Base-by-base conservation (phyloP, 768 basidiomycete species). In the Lentinula sp. region DNA sequence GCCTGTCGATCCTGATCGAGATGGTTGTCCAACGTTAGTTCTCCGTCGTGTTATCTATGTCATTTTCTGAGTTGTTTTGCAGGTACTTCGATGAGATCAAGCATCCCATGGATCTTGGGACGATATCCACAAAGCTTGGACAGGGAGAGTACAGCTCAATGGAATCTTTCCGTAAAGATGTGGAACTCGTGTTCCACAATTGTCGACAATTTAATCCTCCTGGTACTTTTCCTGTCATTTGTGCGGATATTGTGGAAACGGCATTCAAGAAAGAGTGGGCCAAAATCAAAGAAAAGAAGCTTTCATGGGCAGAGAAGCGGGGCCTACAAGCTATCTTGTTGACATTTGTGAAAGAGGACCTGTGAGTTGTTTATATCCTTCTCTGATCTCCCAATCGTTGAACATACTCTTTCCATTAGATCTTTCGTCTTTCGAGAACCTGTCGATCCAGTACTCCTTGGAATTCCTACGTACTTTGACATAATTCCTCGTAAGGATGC, bases 61-160 rank as follows among this genome's bases (percentile, higher is more conserved):
- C 61, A 54, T 65, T 35, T 9, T 32, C 64, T 63, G 16, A 67
- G 53, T 12, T 58, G 33, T 42, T 57, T 41, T 36, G 16, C 66
- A 97, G 94, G 18, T 98, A 98, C 72, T 85, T 91, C 63, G 86
- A 95, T 4, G 96, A 98, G 73, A 96, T 98, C 69, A 74, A 83
- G 62, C 76, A 90, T 65, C 96, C 96, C 6, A 98, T 98, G 96
- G 95, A 98, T 73, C 86, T 98, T 57, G 85, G 84, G 8, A 96
- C 95, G 2, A 90, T 97, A 65, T 71, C 72, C 13, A 75, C 78
- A 42, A 93, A 91, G 68, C 75, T 97, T 62, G 78, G 80, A 42
- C 76, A 82, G 56, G 83, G 80, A 53, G 77, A 82, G 67, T 99
- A 98, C 70, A 65, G 75, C 12, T 87, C 83, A 2, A 92, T 95